These are phyloP conservation scores for Oemleria cerasiformis DNA, from an alignment of 306 rosid species.

Conservation along the genomic window DNA sequence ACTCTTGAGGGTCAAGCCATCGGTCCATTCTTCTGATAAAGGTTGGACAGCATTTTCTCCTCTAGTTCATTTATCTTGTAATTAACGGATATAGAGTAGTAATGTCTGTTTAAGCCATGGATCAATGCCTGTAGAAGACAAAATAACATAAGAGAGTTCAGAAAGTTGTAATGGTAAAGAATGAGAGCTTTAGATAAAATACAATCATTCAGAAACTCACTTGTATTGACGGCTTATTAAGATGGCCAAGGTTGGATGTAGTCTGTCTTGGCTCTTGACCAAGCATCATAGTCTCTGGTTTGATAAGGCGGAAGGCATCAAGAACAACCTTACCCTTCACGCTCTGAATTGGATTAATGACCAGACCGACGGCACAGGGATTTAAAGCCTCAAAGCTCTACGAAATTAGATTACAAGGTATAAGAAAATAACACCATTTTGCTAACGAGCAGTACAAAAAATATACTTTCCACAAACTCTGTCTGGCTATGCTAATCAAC, in stretches of 20 bases:
- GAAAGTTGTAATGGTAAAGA: slow-evolving; percentile 1
- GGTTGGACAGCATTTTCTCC: slow-evolving; percentile 86
- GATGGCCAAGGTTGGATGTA: slow-evolving; percentile 88
- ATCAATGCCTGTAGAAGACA: slow-evolving; percentile 68
- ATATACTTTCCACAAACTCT: no score
- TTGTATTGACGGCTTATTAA: slow-evolving; percentile 85
- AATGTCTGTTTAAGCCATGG: slow-evolving; percentile 85
- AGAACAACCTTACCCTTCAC: slow-evolving; percentile 91
- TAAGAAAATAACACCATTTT: background rate
- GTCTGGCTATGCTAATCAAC: no score
- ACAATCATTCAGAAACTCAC: slow-evolving; percentile 38
- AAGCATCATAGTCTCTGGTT: slow-evolving; percentile 89
- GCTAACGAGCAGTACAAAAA: no score
- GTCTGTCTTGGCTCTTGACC: slow-evolving; percentile 93
- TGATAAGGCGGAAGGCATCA: slow-evolving; percentile 89
- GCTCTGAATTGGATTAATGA: slow-evolving; percentile 85
- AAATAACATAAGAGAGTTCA: slow-evolving; percentile 17
- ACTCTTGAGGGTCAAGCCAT: slow-evolving; percentile 59
- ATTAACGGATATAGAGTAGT: slow-evolving; percentile 78
- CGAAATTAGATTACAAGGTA: slow-evolving; percentile 10
- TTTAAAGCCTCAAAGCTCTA: slow-evolving; percentile 92
- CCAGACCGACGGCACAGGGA: slow-evolving; percentile 87
- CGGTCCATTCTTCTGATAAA: slow-evolving; percentile 91
- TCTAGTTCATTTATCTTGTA: slow-evolving; percentile 84
- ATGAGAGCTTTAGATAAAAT: background rate